Conservation (phyloP, 192 early-diverging fungal genomes). For the Linnemannia zychae region DNA sequence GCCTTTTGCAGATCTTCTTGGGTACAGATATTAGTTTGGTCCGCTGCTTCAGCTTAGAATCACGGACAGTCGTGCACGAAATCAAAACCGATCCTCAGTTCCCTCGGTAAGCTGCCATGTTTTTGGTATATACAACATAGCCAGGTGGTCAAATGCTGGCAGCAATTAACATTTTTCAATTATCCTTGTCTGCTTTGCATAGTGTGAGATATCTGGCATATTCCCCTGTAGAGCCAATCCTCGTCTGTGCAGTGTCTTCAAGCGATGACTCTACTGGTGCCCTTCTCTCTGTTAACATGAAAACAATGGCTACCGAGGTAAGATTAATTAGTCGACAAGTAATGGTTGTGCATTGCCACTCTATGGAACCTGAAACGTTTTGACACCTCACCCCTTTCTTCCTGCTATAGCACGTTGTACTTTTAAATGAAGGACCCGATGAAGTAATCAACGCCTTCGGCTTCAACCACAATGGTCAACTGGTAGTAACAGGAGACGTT, state of each 20-base stretch:
- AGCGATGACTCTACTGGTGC: constrained; percentile 53
- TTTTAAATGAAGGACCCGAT: constrained; percentile 13
- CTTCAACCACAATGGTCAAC: constrained; percentile 75
- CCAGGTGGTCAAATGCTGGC: not conserved
- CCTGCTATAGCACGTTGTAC: constrained; percentile 20
- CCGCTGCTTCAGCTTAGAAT: constrained; percentile 68
- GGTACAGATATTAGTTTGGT: constrained; percentile 65
- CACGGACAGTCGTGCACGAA: constrained; percentile 68
- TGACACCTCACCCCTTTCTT: not conserved
- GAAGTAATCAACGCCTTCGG: constrained; percentile 65
- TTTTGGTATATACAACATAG: not conserved
- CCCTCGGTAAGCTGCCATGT: constrained; percentile 48
- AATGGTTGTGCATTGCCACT: not conserved
- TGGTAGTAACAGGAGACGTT: constrained; percentile 68
- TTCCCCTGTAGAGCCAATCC: constrained; percentile 66
- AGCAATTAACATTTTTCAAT: not conserved
- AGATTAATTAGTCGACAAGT: not conserved
- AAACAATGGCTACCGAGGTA: constrained; percentile 66
- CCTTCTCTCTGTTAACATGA: constrained; percentile 68
- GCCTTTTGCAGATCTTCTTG: constrained; percentile 60
- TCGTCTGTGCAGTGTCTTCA: constrained; percentile 63
- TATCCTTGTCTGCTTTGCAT: not conserved
- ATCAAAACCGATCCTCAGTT: constrained; percentile 63
- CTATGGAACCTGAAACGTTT: no score
- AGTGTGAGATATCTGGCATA: constrained; percentile 66